Base-by-base conservation (phyloP, 345 rosid genomes). In the Murraya paniculata region DNA sequence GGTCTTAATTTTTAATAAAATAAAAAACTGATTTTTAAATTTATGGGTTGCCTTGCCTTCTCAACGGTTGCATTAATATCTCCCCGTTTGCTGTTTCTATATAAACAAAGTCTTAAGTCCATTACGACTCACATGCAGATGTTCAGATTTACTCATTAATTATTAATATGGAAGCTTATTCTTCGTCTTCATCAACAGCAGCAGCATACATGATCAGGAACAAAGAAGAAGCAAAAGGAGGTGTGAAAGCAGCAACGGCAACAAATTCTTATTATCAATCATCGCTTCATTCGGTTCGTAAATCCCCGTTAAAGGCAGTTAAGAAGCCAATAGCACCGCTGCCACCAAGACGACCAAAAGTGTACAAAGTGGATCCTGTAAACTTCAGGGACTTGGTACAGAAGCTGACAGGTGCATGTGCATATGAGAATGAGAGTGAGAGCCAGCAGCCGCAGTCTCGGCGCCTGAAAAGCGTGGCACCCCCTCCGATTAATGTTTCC, bases 331-430 rank as follows among this genome's bases (percentile, higher is more conserved):
- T 89, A 30, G 92, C 91, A 8, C 94, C 91, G 14, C 73, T 86
- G 71, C 91, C 93, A 33, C 91, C 95, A 14, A 87, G 80, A 68
- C 88, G 88, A 14, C 89, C 97, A 0, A 88, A 82, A 65, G 89
- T 95, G n/a, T 95, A 95, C 92, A 83, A 74, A 79, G 98, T 95
- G 9, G 93, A 93, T 22, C 89, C 97, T 50, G 70, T 84, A 5
- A 85, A 95, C 82, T 95, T 95, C 88, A 81, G 90, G 74, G 94
- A 88, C 58, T 88, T 95, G 86, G 98, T 95, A 72, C 98, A 93
- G 84, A 87, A 84, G 86, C 92, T 95, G 62, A 95, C 99, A 2
- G 92, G 92, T 59, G 85, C 91, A 61, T 77, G 21, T 19, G 22
- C 21, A 16, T 53, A 53, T 18, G 22, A 53, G 57, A 16, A 0